These are phyloP conservation scores for Spencermartinsiella europaea DNA, from an alignment of 805 yeast genomes.

Conservation along the genomic window DNA sequence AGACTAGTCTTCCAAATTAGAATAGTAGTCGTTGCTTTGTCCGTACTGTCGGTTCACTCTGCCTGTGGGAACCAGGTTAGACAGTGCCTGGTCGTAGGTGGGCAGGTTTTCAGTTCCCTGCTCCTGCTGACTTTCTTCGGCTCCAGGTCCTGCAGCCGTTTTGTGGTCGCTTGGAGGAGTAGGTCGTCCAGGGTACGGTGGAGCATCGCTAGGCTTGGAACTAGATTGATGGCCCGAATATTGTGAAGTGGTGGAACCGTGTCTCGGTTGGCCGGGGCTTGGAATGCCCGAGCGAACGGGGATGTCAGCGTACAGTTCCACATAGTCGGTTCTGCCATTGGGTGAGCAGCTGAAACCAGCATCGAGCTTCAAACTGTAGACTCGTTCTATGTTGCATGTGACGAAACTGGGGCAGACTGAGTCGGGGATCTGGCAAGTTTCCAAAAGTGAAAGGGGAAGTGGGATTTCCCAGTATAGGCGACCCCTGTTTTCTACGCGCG, in stretches of 20 bases:
- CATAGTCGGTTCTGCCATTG: conserved; percentile 12
- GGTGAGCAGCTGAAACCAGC: conserved; percentile 28
- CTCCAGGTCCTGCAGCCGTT: conserved; percentile 1
- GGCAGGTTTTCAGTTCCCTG: conserved; percentile 11
- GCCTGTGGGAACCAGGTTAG: not conserved
- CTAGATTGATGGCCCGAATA: no score
- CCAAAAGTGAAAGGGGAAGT: conserved; percentile 26
- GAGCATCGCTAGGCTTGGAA: not conserved
- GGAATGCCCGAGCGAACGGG: conserved; percentile 18
- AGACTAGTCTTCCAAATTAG: not conserved
- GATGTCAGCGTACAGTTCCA: conserved; percentile 12
- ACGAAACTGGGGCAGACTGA: conserved; percentile 49
- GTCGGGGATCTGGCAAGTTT: conserved; percentile 43
- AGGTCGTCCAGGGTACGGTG: conserved; percentile 2
- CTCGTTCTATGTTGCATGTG: conserved; percentile 50
- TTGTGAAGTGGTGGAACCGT: not conserved
- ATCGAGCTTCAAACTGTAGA: conserved; percentile 36
- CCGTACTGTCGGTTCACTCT: not conserved
- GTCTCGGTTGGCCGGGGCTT: not conserved
- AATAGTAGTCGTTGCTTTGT: not conserved
- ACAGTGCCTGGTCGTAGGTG: conserved; percentile 10
- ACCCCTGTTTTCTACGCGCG: conserved; percentile 6
- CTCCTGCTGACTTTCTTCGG: not conserved
- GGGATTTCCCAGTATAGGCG: conserved; percentile 14
- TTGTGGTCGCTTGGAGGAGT: not conserved